Evolutionary conservation across 2,329 filamentous ascomycete species (phyloP).

Genomic region (Colletotrichum orbiculare): DNA sequence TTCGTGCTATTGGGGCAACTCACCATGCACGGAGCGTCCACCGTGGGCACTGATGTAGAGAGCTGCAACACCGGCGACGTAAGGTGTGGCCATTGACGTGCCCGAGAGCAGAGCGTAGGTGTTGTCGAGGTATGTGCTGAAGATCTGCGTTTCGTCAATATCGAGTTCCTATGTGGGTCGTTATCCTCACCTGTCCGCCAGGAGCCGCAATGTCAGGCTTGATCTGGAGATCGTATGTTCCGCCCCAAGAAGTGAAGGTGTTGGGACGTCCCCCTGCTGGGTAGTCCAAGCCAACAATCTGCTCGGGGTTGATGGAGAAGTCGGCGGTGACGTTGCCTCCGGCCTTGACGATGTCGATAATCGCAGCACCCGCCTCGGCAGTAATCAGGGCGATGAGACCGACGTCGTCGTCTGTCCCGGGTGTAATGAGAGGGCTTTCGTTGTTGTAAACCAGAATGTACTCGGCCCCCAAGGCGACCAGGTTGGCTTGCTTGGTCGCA

Average conservation of each 20-base stretch:
- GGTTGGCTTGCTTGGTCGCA: conserved; percentile 42
- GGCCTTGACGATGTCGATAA: conserved; percentile 42
- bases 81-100: conserved; percentile 61
- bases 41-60: conserved; percentile 48
- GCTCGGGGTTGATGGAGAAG: conserved; percentile 43
- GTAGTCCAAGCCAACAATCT: conserved; percentile 39
- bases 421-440: conserved; percentile 37
- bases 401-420: conserved; percentile 26
- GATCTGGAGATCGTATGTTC: conserved; percentile 53
- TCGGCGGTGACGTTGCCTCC: conserved; percentile 44
- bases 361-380: conserved; percentile 40
- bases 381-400: conserved; percentile 40
- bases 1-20: not conserved
- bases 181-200: conserved; percentile 46
- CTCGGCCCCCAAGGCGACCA: conserved; percentile 41
- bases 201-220: conserved; percentile 57
- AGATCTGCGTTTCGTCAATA: conserved; percentile 32
- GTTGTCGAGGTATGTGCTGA: conserved; percentile 54
- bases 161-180: rapidly evolving
- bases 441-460: conserved; percentile 47
- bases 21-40: conserved; percentile 45
- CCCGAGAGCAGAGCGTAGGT: conserved; percentile 53
- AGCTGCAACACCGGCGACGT: conserved; percentile 55
- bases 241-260: conserved; percentile 56
- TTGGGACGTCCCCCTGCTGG: conserved; percentile 48